Evolutionary conservation across 2,329 filamentous ascomycete genomes (phyloP), one percentile per base, ranked within the genome.

Genomic region (Aspergillus aculeatinus): DNA sequence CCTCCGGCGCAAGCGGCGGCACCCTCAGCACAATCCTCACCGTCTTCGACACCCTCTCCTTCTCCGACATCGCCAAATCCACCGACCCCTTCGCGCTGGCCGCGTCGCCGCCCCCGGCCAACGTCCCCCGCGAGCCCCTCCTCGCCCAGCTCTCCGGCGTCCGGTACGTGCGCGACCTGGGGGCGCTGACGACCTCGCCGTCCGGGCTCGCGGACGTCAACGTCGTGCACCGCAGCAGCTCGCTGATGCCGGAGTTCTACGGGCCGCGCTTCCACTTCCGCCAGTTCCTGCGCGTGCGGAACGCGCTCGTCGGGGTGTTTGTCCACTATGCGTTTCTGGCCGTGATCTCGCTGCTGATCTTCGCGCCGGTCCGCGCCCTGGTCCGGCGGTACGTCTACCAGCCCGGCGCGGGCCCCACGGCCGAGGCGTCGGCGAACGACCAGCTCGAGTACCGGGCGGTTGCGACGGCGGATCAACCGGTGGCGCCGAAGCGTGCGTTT

Each of bases 11-110:
- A 3, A 86, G 83, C 56, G 86, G 86, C 29, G 86, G 86, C 39
- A 87, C 90, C 2, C 76, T 93, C 4, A 81, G 85, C 35, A 92
- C 91, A 0, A 78, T 87, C 4, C 74, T 97, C 14, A 82, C 78
- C 33, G 70, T 84, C 9, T 79, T 85, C 62, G 80, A 74, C 50
- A 80, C 60, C 66, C 77, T 65, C 79, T 82, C 74, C 66, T 70
- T 65, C 6, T 70, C 69, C n/a, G 76, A 85, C 33, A 65, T 87
- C 4, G 70, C 72, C 19, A 79, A 79, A 58, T 71, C 78, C 31
- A 76, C 79, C 70, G 75, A 79, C 51, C 83, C 82, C 19, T 87
- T 81, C 74, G 78, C 80, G 2, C 75, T 86, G 9, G 81, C 78
- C 49, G 79, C 79, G 31, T 77, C 79, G 49, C 69, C 75, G 29